These are phyloP conservation scores for Hemileia vastatrix DNA, from an alignment of 1,284 basidiomycete species.

Conservation along the genomic window DNA sequence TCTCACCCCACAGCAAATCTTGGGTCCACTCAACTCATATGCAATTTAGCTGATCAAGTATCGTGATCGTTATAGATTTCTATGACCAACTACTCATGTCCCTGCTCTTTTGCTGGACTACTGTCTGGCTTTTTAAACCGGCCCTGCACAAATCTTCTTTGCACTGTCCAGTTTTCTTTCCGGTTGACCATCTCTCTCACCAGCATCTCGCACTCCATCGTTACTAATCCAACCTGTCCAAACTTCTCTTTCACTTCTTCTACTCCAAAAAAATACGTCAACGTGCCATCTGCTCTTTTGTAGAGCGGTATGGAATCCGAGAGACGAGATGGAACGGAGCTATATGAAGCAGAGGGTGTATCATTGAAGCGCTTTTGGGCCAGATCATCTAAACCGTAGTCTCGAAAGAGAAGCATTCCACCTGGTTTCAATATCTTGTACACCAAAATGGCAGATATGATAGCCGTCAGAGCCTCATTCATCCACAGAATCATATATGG, in stretches of 20 bases:
- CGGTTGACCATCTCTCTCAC: slow-evolving; percentile 33
- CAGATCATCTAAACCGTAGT: slow-evolving; percentile 44
- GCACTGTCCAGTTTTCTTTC: slow-evolving; percentile 28
- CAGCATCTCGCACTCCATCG: slow-evolving; percentile 30
- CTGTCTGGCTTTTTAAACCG: slow-evolving; percentile 34
- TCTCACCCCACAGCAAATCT: too few relatives aligned
- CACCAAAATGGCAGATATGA: not conserved
- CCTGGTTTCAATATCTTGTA: slow-evolving; percentile 27
- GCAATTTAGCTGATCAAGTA: too few relatives aligned
- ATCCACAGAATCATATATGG: too few relatives aligned
- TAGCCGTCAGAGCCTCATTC: not conserved
- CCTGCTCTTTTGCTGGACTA: too few relatives aligned
- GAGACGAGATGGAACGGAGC: slow-evolving; percentile 36
- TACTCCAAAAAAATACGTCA: slow-evolving; percentile 44
- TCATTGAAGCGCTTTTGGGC: slow-evolving; percentile 44
- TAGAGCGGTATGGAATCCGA: slow-evolving; percentile 28
- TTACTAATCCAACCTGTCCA: slow-evolving; percentile 25
- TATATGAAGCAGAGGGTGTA: slow-evolving; percentile 27
- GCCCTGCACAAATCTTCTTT: slow-evolving; percentile 36
- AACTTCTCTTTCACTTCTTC: slow-evolving; percentile 32
- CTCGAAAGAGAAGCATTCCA: slow-evolving; percentile 40
- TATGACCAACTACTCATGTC: too few relatives aligned
- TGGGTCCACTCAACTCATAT: too few relatives aligned
- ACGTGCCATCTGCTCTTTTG: slow-evolving; percentile 43
- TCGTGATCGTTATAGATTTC: too few relatives aligned